Conservation (phyloP, 2,329 filamentous ascomycete species). For the Fusarium sublunatum region DNA sequence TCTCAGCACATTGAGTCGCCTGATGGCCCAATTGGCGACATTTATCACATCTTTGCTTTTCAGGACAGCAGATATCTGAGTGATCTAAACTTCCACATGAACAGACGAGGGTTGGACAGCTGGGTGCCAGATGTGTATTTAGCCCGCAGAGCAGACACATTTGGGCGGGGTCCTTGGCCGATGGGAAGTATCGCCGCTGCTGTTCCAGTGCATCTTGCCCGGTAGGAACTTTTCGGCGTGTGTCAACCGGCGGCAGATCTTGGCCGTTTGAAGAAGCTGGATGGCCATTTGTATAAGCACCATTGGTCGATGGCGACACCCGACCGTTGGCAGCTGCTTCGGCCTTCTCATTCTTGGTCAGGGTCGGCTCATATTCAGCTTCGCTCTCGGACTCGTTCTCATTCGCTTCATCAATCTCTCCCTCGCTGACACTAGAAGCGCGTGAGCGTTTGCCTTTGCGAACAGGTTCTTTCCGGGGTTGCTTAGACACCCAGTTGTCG, state of each 20-base stretch:
- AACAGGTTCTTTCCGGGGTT: slow-evolving; percentile 9
- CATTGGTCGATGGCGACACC: slow-evolving; percentile 1
- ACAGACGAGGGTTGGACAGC: slow-evolving; percentile 62
- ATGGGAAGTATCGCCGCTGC: slow-evolving; percentile 64
- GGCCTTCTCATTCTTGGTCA: slow-evolving; percentile 25
- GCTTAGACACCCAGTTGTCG: slow-evolving; percentile 18
- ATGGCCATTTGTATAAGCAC: slow-evolving; percentile 24
- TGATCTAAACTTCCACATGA: slow-evolving; percentile 61
- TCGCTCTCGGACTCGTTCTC: slow-evolving; percentile 43
- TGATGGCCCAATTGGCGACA: slow-evolving; percentile 73
- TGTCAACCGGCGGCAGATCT: slow-evolving; percentile 20
- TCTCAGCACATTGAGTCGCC: slow-evolving; percentile 63
- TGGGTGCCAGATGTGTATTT: slow-evolving; percentile 57
- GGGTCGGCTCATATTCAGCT: slow-evolving; percentile 43
- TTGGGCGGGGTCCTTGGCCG: slow-evolving; percentile 54
- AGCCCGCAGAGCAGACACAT: slow-evolving; percentile 66
- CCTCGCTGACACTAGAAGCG: slow-evolving; percentile 39
- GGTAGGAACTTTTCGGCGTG: slow-evolving; percentile 42
- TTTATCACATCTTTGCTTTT: slow-evolving; percentile 63
- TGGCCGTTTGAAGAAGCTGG: slow-evolving; percentile 4
- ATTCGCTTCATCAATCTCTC: slow-evolving; percentile 18
- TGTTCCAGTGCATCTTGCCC: slow-evolving; percentile 53
- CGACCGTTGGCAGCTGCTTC: slow-evolving; percentile 11
- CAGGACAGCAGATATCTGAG: slow-evolving; percentile 63
- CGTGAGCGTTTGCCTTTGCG: slow-evolving; percentile 33